Evolutionary conservation across 371 early-diverging fungal species (phyloP), one percentile per base, ranked within the genome.

Genomic region (Smittium culicis): DNA sequence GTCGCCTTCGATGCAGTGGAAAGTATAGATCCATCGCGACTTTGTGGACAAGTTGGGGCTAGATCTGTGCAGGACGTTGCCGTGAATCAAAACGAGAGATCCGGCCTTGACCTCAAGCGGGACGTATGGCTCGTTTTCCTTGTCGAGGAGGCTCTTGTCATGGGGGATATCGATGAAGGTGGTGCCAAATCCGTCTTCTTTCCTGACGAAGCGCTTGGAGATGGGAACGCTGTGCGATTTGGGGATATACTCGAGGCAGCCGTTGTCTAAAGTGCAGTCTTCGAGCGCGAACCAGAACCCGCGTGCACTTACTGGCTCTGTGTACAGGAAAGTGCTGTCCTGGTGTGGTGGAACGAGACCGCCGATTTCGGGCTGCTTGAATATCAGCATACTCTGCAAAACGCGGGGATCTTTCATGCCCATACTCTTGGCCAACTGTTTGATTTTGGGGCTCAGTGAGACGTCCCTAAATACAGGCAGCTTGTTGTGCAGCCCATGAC

Each of bases 201-300:
- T 78, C 16, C 94, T 85, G 24, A 93, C 82, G 70, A 93, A 88
- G 1, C 94, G 83, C 33, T 79, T 81, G n/a, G 79, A 75, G 28
- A 93, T 77, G 1, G 90, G 87, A 78, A 83, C 77, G 79, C 84
- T 75, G 74, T 94, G 94, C 14, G 91, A 90, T 11, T 91, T 91
- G 3, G 91, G 92, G 0, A 87, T 79, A 72, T 91, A 92, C 69
- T 83, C 87, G 68, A 96, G 83, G 69, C 92, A 92, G 0, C 96
- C 95, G 71, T 96, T 94, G 55, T 79, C 74, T 14, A 81, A 75
- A 0, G 93, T 93, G 78, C 92, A 92, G 68, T 96, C 92, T 71
- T 96, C 93, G 25, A 94, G 79, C 0, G 95, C 93, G 73, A 92
- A 87, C 96, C 96, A n/a, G n/a, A n/a, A n/a, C n/a, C n/a, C n/a